phyloP scores from a whole-genome alignment of 1,139 yeast genomes.

The Insectozyma bohioensis region DNA sequence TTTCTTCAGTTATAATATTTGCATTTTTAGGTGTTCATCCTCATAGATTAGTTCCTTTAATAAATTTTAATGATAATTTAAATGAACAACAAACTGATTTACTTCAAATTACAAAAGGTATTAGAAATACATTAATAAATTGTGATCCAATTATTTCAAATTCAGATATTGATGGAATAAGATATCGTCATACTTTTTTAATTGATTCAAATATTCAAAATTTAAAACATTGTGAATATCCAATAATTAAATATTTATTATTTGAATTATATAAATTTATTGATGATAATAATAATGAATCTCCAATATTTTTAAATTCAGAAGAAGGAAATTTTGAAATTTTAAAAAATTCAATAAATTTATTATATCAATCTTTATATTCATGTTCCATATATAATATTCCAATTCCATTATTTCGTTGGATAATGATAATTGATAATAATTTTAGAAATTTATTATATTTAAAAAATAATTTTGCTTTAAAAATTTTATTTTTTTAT shows the following conservation, averaged over 20 bases:
- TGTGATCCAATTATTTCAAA: constrained; percentile 15
- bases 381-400: constrained; percentile 19
- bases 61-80: constrained; percentile 19
- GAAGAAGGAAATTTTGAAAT: constrained; percentile 14
- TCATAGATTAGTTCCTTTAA: constrained; percentile 27
- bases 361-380: constrained; percentile 7
- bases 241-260: constrained; percentile 18
- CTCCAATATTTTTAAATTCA: constrained; percentile 12
- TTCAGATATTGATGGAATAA: constrained; percentile 18
- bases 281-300: constrained; percentile 3
- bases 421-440: constrained; percentile 23
- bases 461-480: constrained; percentile 21
- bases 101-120: constrained; percentile 21
- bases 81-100: constrained; percentile 19
- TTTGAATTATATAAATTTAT: not conserved
- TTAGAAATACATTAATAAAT: constrained; percentile 15
- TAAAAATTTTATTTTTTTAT: constrained; percentile 26
- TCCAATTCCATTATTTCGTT: constrained; percentile 29
- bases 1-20: constrained; percentile 25
- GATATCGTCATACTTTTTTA: constrained; percentile 12
- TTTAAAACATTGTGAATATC: constrained; percentile 11
- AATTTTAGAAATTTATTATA: constrained; percentile 22
- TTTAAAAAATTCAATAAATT: constrained; percentile 10
- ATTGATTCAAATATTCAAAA: constrained; percentile 8
- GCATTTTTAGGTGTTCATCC: constrained; percentile 34